Base-by-base conservation (phyloP, 2,329 filamentous ascomycete species). In the Verticillium tricorpus region DNA sequence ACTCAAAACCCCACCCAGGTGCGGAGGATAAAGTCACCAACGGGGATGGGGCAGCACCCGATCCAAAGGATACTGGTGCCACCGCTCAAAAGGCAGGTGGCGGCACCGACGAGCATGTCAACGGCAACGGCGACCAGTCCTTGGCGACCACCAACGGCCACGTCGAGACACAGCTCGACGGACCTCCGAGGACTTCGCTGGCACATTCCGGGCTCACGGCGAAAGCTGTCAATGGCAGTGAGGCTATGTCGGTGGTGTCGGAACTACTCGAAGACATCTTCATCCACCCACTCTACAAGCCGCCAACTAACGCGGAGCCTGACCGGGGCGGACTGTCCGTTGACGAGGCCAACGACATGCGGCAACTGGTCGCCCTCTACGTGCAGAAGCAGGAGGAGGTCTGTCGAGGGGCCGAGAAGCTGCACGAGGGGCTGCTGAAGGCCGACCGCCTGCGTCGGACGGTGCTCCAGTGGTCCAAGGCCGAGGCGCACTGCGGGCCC, bases 311-410 rank as follows among this genome's bases (percentile, higher is more conserved):
- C 35, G 84, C 85, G 28, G 81, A 83, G 60, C 83, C 88, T 2
- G 89, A 93, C 71, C 82, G 88, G 61, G 87, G 93, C 70, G 89
- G 89, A 1, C 82, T 96, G 2, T 90, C 91, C 0, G 81, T 87
- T 19, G 76, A 80, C 31, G 91, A 95, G 75, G 92, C 92, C 1
- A 90, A 93, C 66, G 90, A 95, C 63, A 87, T 91, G 54, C 86
- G 91, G 62, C 84, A 89, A 62, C 76, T 93, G 19, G 80, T 95
- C 57, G 84, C 92, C 66, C 78, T 91, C 12, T 94, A 92, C 71
- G 87, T 94, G 31, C 91, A 94, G 69, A 94, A 94, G 73, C 91
- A 95, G 71, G 91, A 95, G 69, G 91, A 95, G 72, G 86, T 94
- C 2, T 89, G 90, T 61, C 86, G 91, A 5, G 88, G 89, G 8